Evolutionary conservation across 345 rosid species (phyloP).

Genomic region (Anastatica hierochuntica): DNA sequence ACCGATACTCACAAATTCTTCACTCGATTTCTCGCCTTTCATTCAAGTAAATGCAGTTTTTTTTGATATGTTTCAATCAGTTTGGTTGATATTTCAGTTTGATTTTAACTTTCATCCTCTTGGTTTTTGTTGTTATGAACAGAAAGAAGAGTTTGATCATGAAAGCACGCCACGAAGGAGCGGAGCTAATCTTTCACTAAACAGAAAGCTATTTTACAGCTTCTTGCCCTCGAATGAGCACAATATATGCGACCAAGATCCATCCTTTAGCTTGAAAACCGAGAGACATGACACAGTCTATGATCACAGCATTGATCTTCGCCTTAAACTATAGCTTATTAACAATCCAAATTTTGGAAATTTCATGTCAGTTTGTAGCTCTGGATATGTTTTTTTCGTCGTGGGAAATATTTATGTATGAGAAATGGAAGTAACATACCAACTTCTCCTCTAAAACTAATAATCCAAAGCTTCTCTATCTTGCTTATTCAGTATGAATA

Average conservation of each 20-base stretch:
- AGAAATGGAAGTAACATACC: not conserved
- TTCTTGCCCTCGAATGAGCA: conserved; percentile 33
- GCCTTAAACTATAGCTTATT: conserved; percentile 33
- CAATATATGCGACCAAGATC: conserved; percentile 19
- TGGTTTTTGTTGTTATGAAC: not conserved
- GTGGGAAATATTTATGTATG: not conserved
- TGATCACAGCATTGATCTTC: conserved; percentile 47
- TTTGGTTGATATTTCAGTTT: not conserved
- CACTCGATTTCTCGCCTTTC: conserved; percentile 19
- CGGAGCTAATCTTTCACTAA: not conserved
- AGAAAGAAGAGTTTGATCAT: conserved; percentile 29
- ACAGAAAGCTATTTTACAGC: conserved; percentile 32
- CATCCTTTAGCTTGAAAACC: conserved; percentile 20
- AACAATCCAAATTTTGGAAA: not conserved
- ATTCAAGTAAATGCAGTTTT: conserved; percentile 12
- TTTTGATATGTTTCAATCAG: not conserved
- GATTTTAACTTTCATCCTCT: not conserved
- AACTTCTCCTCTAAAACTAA: not conserved
- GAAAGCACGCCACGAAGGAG: conserved; percentile 4
- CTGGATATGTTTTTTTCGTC: not conserved
- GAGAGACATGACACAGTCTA: conserved; percentile 28
- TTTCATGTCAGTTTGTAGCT: conserved; percentile 11
- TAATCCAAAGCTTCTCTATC: too few species aligned
- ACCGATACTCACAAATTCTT: conserved; percentile 8
- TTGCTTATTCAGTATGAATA: too few species aligned